A percentile compares a stretch with the other conserved stretches of the same genome.
Conservation (phyloP, 257 asterid species). For the Solanum chmielewskii region DNA sequence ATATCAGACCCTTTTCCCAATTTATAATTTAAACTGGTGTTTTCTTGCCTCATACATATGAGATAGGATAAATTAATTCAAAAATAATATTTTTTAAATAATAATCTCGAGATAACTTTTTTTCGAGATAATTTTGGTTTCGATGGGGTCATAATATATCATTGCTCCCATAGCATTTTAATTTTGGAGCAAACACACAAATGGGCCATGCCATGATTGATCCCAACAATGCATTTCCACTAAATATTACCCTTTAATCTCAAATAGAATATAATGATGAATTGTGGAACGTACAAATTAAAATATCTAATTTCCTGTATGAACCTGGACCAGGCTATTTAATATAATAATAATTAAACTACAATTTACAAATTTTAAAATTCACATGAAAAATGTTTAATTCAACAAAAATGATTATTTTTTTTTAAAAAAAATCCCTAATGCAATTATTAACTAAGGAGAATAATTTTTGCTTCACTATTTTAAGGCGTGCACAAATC, state of each 20-base stretch:
- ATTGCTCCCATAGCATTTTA: neutral
- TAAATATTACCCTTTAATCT: neutral
- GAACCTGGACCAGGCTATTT: neutral
- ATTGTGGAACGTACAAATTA: neutral
- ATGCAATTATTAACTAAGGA: neutral
- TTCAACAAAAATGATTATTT: neutral
- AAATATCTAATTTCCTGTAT: neutral
- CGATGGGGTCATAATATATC: neutral
- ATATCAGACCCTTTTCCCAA: no score
- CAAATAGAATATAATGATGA: neutral
- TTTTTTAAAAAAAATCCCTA: neutral
- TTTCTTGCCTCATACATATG: neutral
- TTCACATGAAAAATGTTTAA: neutral
- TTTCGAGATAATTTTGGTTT: rapidly evolving
- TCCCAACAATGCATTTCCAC: neutral
- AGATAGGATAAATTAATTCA: neutral
- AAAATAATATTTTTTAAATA: neutral
- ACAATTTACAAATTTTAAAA: neutral
- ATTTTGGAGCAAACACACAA: neutral
- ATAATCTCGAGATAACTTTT: neutral
- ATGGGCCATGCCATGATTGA: neutral
- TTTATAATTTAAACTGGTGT: neutral
- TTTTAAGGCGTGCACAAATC: neutral
- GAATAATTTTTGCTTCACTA: neutral
- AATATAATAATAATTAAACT: neutral